These are phyloP conservation scores for Salix arbutifolia DNA, from an alignment of 345 rosid species.

Conservation along the genomic window DNA sequence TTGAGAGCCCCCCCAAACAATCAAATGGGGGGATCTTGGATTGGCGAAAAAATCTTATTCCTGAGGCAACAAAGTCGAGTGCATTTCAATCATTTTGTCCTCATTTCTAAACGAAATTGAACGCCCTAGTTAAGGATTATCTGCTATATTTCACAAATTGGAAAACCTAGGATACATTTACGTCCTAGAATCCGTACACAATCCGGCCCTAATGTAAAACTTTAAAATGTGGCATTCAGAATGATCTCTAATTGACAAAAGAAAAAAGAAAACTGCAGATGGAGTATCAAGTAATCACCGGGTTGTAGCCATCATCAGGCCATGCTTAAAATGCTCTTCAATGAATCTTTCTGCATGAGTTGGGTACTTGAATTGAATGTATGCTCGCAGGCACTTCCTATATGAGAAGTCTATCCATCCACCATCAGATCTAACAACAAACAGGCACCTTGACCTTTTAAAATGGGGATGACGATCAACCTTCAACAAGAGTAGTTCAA, in stretches of 20 bases:
- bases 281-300: not conserved
- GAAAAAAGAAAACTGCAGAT: slow-evolving; percentile 5
- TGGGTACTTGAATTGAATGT: slow-evolving; percentile 66
- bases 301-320: slow-evolving; percentile 27
- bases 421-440: slow-evolving; percentile 91
- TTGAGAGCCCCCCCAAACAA: no score
- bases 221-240: not conserved
- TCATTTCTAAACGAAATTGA: slow-evolving; percentile 19
- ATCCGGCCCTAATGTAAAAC: not conserved
- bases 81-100: slow-evolving; percentile 37
- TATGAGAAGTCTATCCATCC: slow-evolving; percentile 95
- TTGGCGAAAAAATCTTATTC: no score
- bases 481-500: slow-evolving; percentile 32
- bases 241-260: not conserved
- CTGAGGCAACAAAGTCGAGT: slow-evolving; percentile 14
- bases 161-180: slow-evolving; percentile 8
- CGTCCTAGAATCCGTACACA: not conserved
- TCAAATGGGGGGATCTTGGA: no score
- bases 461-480: slow-evolving; percentile 91
- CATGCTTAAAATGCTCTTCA: slow-evolving; percentile 65
- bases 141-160: slow-evolving; percentile 30
- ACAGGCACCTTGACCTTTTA: slow-evolving; percentile 70
- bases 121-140: slow-evolving; percentile 27
- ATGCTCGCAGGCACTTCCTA: slow-evolving; percentile 82
- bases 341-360: slow-evolving; percentile 72